phyloP scores from a whole-genome alignment of 495 filamentous ascomycete species.

The Penicillium antarcticum region DNA sequence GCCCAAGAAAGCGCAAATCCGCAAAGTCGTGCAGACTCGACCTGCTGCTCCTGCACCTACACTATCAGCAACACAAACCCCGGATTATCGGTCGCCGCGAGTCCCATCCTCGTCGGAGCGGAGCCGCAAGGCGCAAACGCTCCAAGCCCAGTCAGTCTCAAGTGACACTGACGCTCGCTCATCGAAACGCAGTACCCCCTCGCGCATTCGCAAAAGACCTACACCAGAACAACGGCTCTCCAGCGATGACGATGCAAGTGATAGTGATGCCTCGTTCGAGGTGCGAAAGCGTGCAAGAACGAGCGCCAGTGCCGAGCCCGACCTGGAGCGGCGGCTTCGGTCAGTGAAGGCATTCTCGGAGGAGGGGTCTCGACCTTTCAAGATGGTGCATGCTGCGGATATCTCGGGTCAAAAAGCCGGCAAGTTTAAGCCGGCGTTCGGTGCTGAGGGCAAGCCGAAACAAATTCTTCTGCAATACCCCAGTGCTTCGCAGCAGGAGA shows the following conservation, averaged over 20 bases:
- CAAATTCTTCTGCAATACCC: constrained; percentile 70
- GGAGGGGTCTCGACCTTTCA: constrained; percentile 45
- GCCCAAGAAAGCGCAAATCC: constrained; percentile 46
- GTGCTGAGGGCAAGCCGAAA: constrained; percentile 42
- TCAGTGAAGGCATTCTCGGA: constrained; percentile 60
- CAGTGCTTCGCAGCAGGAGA: constrained; percentile 63
- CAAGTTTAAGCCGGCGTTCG: constrained; percentile 47
- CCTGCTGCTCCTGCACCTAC: constrained; percentile 32
- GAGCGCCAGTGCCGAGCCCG: constrained; percentile 44
- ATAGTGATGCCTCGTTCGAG: constrained; percentile 44
- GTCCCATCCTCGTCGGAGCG: constrained; percentile 23
- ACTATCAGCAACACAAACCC: constrained; percentile 26
- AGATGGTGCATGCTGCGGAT: constrained; percentile 66
- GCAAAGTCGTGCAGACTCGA: constrained; percentile 44
- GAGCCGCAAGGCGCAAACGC: constrained; percentile 23
- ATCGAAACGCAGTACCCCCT: constrained; percentile 35
- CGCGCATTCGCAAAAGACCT: constrained; percentile 41
- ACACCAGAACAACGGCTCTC: constrained; percentile 47
- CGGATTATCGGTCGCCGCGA: constrained; percentile 18
- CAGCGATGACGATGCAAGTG: constrained; percentile 49
- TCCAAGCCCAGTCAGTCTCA: constrained; percentile 33
- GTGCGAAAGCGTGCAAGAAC: constrained; percentile 45
- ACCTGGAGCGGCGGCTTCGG: constrained; percentile 57
- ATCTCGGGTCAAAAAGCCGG: constrained; percentile 48
- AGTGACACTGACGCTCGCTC: constrained; percentile 28